phyloP scores from a whole-genome alignment of 208 protist genomes.

The Strigomonas galati region DNA sequence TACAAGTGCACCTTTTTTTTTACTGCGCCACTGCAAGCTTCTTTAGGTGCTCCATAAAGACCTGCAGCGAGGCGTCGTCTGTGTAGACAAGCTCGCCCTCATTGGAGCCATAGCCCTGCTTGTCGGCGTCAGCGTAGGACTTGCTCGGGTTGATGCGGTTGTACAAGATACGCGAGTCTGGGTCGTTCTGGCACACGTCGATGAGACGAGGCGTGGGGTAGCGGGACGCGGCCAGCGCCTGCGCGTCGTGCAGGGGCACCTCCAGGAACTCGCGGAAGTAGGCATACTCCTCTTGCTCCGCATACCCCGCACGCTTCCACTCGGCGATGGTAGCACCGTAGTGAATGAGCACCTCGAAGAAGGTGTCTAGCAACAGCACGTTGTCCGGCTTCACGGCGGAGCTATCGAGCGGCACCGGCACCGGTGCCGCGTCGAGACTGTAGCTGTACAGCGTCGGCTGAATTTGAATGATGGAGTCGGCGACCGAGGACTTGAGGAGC shows the following conservation, averaged over 20 bases:
- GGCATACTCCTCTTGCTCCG: slow-evolving; percentile 92
- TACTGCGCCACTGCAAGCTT: slow-evolving; percentile 93
- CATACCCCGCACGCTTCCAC: slow-evolving; percentile 94
- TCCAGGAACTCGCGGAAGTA: slow-evolving; percentile 95
- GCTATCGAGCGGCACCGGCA: slow-evolving; percentile 93
- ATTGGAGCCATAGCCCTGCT: slow-evolving; percentile 49
- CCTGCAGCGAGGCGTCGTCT: slow-evolving; percentile 97
- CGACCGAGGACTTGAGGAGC: slow-evolving; percentile 93
- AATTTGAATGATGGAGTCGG: slow-evolving; percentile 97
- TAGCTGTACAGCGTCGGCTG: slow-evolving; percentile 98
- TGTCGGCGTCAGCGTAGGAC: slow-evolving; percentile 88
- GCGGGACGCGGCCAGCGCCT: slow-evolving; percentile 84
- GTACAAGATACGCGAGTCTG: slow-evolving; percentile 96
- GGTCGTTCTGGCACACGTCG: slow-evolving; percentile 95
- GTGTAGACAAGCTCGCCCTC: slow-evolving; percentile 94
- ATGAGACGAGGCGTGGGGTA: slow-evolving; percentile 96
- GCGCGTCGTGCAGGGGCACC: slow-evolving; percentile 91
- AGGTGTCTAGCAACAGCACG: slow-evolving; percentile 98
- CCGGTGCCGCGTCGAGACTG: slow-evolving; percentile 84
- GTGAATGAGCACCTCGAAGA: slow-evolving; percentile 98
- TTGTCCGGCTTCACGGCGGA: slow-evolving; percentile 85
- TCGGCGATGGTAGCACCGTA: slow-evolving; percentile 94
- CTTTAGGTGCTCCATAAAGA: slow-evolving; percentile 97
- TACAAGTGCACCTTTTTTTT: neutral
- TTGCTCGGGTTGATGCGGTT: slow-evolving; percentile 97